phyloP scores from a whole-genome alignment of 768 basidiomycete genomes.

The Trametes punicea region DNA sequence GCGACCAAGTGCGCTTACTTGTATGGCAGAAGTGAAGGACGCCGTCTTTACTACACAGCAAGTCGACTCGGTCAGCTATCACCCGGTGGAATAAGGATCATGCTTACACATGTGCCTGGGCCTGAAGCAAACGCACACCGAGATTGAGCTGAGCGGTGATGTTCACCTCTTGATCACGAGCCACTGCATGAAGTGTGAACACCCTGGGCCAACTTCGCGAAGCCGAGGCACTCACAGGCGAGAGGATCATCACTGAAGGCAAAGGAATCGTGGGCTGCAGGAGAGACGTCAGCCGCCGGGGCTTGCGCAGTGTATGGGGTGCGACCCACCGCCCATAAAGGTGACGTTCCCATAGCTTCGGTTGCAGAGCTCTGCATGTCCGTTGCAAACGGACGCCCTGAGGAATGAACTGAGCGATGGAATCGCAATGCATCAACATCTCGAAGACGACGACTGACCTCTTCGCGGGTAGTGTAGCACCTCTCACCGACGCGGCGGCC shows the following conservation, averaged over 20 bases:
- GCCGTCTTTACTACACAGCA: conserved; percentile 32
- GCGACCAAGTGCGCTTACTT: conserved; percentile 36
- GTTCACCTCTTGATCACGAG: conserved; percentile 49
- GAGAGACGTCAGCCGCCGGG: background rate
- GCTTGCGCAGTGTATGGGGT: background rate
- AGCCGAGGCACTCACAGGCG: conserved; percentile 34
- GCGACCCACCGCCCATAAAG: conserved; percentile 31
- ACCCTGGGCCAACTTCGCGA: background rate
- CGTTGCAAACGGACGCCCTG: conserved; percentile 51
- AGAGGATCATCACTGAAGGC: conserved; percentile 47
- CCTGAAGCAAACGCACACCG: conserved; percentile 58
- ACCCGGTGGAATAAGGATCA: background rate
- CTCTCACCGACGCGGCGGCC: conserved; percentile 11
- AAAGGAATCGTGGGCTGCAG: conserved; percentile 52
- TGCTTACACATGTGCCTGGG: conserved; percentile 39
- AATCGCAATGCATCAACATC: background rate
- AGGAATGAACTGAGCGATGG: background rate
- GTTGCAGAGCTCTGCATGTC: conserved; percentile 58
- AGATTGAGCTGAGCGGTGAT: conserved; percentile 46
- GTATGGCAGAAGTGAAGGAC: conserved; percentile 68
- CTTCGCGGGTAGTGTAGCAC: conserved; percentile 2
- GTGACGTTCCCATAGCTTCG: conserved; percentile 49
- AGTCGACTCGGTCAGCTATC: background rate
- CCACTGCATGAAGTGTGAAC: conserved; percentile 30
- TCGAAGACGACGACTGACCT: background rate